Percentiles rank a stretch among this genome's conserved stretches.
phyloP scores from a whole-genome alignment of 306 rosid species.

The Cajanus cajan region DNA sequence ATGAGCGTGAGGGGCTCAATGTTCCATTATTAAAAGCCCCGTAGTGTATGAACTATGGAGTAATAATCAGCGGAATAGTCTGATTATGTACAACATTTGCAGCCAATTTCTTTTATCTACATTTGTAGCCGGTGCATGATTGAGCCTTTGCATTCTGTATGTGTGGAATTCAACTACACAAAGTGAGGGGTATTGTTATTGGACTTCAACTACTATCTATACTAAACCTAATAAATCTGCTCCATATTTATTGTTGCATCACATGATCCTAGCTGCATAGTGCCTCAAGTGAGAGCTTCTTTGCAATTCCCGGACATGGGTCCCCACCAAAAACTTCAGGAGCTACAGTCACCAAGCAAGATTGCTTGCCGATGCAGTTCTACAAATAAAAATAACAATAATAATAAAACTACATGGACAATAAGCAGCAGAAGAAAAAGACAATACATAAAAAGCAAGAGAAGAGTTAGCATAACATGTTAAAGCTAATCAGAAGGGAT shows the following conservation, averaged over 20 bases:
- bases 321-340: slow-evolving; percentile 63
- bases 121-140: slow-evolving; percentile 13
- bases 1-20: slow-evolving; percentile 19
- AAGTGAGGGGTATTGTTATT: neutral
- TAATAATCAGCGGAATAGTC: slow-evolving; percentile 21
- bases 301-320: slow-evolving; percentile 54
- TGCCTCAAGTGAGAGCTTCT: slow-evolving; percentile 61
- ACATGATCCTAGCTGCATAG: slow-evolving; percentile 47
- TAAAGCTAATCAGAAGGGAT: neutral
- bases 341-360: slow-evolving; percentile 52
- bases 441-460: neutral
- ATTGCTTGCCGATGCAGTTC: slow-evolving; percentile 62
- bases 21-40: slow-evolving; percentile 29
- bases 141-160: slow-evolving; percentile 15
- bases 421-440: neutral
- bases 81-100: slow-evolving; percentile 38
- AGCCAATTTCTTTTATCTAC: slow-evolving; percentile 48
- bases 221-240: slow-evolving; percentile 20
- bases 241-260: slow-evolving; percentile 25
- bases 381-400: slow-evolving; percentile 14
- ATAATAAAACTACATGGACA: neutral
- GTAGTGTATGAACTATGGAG: slow-evolving; percentile 34
- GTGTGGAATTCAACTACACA: neutral
- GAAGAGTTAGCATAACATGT: neutral
- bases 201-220: slow-evolving; percentile 16